Evolutionary conservation across 352 stramenopile genomes (phyloP).

Genomic region (Phytophthora cajani): DNA sequence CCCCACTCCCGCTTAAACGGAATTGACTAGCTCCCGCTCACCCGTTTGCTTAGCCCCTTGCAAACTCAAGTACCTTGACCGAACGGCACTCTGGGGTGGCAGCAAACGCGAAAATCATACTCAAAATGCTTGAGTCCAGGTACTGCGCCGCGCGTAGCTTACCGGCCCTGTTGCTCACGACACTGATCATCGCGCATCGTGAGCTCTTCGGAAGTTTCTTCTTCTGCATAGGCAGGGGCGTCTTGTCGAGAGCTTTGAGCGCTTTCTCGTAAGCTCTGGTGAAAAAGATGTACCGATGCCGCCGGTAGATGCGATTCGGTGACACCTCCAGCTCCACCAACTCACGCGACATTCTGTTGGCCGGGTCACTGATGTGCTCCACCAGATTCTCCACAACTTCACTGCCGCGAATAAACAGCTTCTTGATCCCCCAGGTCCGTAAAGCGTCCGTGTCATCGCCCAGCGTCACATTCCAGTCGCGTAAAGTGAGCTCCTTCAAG

Average conservation of each 20-base stretch:
- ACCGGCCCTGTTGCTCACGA: neutral
- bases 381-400: neutral
- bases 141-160: neutral
- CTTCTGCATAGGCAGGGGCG: neutral
- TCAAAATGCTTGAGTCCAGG: too few species aligned
- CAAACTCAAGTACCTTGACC: too few species aligned
- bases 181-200: neutral
- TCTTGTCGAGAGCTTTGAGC: neutral
- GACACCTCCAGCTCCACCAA: neutral
- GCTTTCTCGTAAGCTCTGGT: neutral
- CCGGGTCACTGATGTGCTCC: neutral
- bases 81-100: too few species aligned
- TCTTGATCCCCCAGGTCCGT: constrained; percentile 3
- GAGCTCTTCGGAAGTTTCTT: neutral
- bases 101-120: too few species aligned
- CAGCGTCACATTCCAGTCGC: neutral
- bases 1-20: too few species aligned
- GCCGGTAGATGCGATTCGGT: neutral
- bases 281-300: too few species aligned
- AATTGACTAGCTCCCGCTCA: too few species aligned
- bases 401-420: neutral
- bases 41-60: too few species aligned
- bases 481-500: neutral
- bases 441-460: neutral
- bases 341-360: neutral